These are phyloP conservation scores for Annona cherimola DNA, from an alignment of 164 flowering plant species.

Conservation along the genomic window DNA sequence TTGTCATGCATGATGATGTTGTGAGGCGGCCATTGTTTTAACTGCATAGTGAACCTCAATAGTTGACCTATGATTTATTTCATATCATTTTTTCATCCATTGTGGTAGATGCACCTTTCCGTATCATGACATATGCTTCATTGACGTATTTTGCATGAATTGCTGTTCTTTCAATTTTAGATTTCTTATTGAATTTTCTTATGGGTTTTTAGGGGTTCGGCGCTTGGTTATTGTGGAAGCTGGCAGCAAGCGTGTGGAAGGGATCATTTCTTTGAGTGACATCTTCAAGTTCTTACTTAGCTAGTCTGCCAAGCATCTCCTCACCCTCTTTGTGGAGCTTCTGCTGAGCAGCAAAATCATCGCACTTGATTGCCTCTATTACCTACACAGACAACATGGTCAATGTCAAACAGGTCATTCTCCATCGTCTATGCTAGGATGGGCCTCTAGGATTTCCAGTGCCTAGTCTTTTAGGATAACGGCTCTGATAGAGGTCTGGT, in stretches of 20 bases:
- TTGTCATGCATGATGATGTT: not conserved
- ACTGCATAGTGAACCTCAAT: too few relatives aligned
- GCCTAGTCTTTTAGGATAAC: slow-evolving; percentile 3
- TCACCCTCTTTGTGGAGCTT: not conserved
- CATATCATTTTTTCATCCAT: too few relatives aligned
- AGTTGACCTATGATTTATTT: too few relatives aligned
- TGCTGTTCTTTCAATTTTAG: not conserved
- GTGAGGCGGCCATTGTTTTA: too few relatives aligned
- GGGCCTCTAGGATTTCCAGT: slow-evolving; percentile 1
- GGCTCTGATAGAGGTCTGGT: slow-evolving; percentile 2
- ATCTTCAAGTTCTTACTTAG: slow-evolving; percentile 73
- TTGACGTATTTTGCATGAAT: not conserved
- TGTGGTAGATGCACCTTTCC: too few relatives aligned
- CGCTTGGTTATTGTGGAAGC: slow-evolving; percentile 86
- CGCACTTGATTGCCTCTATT: not conserved
- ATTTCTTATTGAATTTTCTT: not conserved
- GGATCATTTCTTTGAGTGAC: slow-evolving; percentile 70
- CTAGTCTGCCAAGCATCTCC: slow-evolving; percentile 15
- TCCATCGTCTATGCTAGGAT: not conserved
- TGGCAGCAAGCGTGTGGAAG: slow-evolving; percentile 93
- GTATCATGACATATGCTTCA: not conserved
- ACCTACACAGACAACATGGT: not conserved
- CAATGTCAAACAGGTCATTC: not conserved
- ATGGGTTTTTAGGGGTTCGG: slow-evolving; percentile 60
- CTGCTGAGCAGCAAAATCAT: not conserved